phyloP scores from a whole-genome alignment of 2,329 filamentous ascomycete genomes.

The Ilyonectria destructans region DNA sequence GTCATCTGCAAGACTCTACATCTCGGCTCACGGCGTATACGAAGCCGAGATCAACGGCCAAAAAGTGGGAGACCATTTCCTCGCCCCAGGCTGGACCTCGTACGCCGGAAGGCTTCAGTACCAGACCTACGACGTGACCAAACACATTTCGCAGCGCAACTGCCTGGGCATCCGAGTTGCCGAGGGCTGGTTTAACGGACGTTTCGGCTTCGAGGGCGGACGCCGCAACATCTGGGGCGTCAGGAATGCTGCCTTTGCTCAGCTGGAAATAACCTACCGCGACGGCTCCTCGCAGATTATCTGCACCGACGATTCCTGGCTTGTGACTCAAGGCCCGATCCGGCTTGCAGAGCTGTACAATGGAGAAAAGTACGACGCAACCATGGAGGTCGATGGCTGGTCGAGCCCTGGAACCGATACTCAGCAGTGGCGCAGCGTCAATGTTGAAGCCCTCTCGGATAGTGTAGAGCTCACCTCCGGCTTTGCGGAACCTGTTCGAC shows the following conservation, averaged over 20 bases:
- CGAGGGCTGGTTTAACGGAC: neutral
- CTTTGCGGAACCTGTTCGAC: neutral
- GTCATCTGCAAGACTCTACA: constrained; percentile 55
- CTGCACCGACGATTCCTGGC: neutral
- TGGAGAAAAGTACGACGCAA: constrained; percentile 1
- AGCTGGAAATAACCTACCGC: neutral
- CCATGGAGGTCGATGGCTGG: neutral
- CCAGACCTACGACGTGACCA: constrained; percentile 67
- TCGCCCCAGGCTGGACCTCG: constrained; percentile 69
- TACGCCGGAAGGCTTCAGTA: constrained; percentile 67
- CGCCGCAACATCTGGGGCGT: no score
- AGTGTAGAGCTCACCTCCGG: neutral
- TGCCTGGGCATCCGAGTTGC: neutral
- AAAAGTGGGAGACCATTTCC: constrained; percentile 57
- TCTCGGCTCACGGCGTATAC: constrained; percentile 64
- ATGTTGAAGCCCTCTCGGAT: neutral
- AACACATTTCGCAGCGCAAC: neutral
- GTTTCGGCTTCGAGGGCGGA: neutral
- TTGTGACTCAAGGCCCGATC: neutral
- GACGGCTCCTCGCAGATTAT: neutral
- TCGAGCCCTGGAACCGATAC: no score
- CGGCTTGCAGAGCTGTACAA: neutral
- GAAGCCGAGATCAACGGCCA: constrained; percentile 59
- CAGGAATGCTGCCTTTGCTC: neutral
- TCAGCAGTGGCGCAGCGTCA: no score